Evolutionary conservation across 2,329 filamentous ascomycete species (phyloP).

Genomic region (Elsinoe australis): DNA sequence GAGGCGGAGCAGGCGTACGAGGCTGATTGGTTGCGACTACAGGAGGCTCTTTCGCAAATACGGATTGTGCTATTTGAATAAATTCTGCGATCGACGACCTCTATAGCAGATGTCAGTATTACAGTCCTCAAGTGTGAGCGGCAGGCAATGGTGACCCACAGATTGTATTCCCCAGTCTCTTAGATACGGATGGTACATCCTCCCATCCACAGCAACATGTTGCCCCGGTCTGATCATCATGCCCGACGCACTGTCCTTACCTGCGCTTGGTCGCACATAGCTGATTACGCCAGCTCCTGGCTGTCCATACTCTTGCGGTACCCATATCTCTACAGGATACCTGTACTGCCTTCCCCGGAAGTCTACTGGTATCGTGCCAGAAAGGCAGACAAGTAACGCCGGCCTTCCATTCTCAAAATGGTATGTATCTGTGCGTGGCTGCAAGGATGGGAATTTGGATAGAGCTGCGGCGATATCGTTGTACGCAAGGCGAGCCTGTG

Average conservation of each 20-base stretch:
- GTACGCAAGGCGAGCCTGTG: slow-evolving; percentile 86
- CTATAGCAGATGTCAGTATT: slow-evolving; percentile 51
- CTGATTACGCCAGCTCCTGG: slow-evolving; percentile 76
- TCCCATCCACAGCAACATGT: slow-evolving; percentile 87
- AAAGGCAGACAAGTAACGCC: slow-evolving; percentile 75
- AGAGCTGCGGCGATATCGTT: slow-evolving; percentile 81
- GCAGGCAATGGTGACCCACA: background rate
- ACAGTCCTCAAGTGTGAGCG: background rate
- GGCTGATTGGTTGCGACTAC: slow-evolving; percentile 61
- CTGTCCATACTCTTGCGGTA: slow-evolving; percentile 68
- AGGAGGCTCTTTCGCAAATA: slow-evolving; percentile 92
- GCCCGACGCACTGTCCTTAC: background rate
- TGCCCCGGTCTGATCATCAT: slow-evolving; percentile 90
- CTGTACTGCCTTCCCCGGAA: slow-evolving; percentile 86
- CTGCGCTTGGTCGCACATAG: slow-evolving; percentile 67
- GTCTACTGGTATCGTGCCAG: slow-evolving; percentile 80
- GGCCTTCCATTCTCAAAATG: slow-evolving; percentile 86
- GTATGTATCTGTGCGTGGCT: slow-evolving; percentile 87
- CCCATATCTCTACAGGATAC: slow-evolving; percentile 88
- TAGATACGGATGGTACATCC: slow-evolving; percentile 91
- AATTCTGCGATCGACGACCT: slow-evolving; percentile 81
- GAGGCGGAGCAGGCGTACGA: background rate
- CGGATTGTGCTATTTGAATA: slow-evolving; percentile 68
- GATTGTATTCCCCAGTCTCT: slow-evolving; percentile 66
- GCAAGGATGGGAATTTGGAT: slow-evolving; percentile 68